A percentile compares a stretch with the other conserved stretches of the same genome.
Conservation (phyloP, 2,329 filamentous ascomycete species). For the Corynespora cassiicola region DNA sequence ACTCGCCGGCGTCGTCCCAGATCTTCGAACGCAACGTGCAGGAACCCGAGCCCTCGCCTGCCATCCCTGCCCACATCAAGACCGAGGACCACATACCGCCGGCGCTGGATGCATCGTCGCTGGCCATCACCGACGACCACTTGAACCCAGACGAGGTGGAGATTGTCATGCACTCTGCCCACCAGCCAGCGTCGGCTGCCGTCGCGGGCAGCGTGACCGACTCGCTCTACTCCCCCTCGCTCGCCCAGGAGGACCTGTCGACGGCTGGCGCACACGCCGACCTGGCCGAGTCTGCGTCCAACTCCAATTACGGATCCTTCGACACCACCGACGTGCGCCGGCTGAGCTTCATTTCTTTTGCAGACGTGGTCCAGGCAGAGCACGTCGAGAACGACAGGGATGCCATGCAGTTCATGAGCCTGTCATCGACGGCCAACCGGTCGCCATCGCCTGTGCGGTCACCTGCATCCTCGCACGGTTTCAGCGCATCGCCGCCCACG, state of each 20-base stretch:
- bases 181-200: constrained; percentile 77
- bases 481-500: constrained; percentile 74
- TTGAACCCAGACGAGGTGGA: constrained; percentile 89
- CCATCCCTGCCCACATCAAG: constrained; percentile 92
- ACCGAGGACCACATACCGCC: constrained; percentile 94
- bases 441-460: constrained; percentile 84
- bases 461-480: constrained; percentile 74
- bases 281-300: constrained; percentile 60
- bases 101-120: constrained; percentile 87
- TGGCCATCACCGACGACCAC: constrained; percentile 86
- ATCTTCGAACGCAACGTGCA: constrained; percentile 98
- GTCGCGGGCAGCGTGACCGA: constrained; percentile 54
- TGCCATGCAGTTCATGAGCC: constrained; percentile 71
- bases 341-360: constrained; percentile 94
- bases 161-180: constrained; percentile 85
- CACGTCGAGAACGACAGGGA: constrained; percentile 74
- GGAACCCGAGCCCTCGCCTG: constrained; percentile 77
- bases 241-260: constrained; percentile 36
- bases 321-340: constrained; percentile 81
- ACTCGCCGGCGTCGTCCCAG: constrained; percentile 75
- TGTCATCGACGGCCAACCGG: constrained; percentile 68
- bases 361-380: constrained; percentile 89
- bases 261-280: constrained; percentile 25
- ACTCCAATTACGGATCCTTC: constrained; percentile 77
- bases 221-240: constrained; percentile 41